Evolutionary conservation across 2,329 filamentous ascomycete genomes (phyloP).

Genomic region (Conoideocrella luteorostrata): DNA sequence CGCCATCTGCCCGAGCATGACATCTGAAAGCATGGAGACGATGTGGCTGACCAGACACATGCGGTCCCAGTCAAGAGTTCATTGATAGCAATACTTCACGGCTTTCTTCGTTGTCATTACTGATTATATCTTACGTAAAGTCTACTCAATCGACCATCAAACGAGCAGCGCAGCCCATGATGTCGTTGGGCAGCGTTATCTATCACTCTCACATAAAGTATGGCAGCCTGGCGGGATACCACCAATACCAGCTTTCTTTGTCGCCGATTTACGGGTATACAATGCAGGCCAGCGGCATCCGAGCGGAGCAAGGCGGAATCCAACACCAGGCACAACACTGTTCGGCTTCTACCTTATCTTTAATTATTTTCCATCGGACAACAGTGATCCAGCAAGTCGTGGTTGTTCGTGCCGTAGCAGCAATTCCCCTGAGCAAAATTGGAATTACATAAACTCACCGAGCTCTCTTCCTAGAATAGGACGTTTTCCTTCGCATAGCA

Average conservation of each 20-base stretch:
- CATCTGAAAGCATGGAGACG: neutral
- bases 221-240: too few species aligned
- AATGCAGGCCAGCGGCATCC: neutral
- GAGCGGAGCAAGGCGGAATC: constrained; percentile 4
- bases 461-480: too few species aligned
- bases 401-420: neutral
- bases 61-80: neutral
- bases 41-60: neutral
- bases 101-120: neutral
- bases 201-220: too few species aligned
- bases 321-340: neutral
- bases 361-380: neutral
- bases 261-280: neutral
- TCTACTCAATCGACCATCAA: too few species aligned
- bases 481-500: too few species aligned
- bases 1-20: neutral
- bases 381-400: too few species aligned
- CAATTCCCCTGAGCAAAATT: too few species aligned
- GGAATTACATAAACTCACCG: too few species aligned
- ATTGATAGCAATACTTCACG: too few species aligned
- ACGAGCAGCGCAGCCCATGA: too few species aligned
- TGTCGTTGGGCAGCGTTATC: too few species aligned
- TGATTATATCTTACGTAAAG: too few species aligned
- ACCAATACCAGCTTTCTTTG: neutral
- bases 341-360: neutral